phyloP scores from a whole-genome alignment of 1,139 yeast genomes.

The Saccharomyces hybrid region DNA sequence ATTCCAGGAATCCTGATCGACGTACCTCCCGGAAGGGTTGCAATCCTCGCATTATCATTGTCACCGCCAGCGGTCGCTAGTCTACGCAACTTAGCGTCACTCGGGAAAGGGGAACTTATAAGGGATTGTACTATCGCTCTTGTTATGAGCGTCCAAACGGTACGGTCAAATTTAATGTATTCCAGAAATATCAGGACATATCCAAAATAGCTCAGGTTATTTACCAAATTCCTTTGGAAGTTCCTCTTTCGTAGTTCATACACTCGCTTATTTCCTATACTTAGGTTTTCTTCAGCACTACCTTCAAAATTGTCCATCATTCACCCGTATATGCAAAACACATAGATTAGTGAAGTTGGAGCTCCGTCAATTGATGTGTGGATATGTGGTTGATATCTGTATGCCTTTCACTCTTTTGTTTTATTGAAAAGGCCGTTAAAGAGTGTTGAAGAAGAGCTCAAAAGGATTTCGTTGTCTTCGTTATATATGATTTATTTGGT shows the following conservation, averaged over 20 bases:
- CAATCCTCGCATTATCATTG: conserved; percentile 14
- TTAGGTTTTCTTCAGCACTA: background rate
- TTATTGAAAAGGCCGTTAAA: no score
- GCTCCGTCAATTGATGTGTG: background rate
- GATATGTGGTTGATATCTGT: no score
- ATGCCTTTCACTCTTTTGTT: background rate
- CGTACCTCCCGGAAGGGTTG: conserved; percentile 5
- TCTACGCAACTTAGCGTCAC: conserved; percentile 16
- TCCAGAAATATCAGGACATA: conserved; percentile 20
- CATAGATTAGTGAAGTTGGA: background rate
- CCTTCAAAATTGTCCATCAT: background rate
- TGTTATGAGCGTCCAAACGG: conserved; percentile 17
- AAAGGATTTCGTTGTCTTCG: no score
- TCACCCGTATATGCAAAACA: background rate
- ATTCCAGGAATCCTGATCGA: conserved; percentile 20
- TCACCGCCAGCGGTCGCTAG: conserved; percentile 15
- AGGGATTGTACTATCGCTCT: conserved; percentile 28
- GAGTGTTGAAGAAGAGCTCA: no score
- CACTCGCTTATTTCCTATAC: conserved; percentile 10
- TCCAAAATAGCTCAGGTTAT: conserved; percentile 19
- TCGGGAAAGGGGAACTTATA: conserved; percentile 33
- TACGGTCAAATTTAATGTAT: conserved; percentile 26
- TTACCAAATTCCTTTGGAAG: conserved; percentile 20
- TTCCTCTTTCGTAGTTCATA: conserved; percentile 22
- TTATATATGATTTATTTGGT: no score